Evolutionary conservation across 805 yeast species (phyloP).

Genomic region (Metschnikowia corniflorae): DNA sequence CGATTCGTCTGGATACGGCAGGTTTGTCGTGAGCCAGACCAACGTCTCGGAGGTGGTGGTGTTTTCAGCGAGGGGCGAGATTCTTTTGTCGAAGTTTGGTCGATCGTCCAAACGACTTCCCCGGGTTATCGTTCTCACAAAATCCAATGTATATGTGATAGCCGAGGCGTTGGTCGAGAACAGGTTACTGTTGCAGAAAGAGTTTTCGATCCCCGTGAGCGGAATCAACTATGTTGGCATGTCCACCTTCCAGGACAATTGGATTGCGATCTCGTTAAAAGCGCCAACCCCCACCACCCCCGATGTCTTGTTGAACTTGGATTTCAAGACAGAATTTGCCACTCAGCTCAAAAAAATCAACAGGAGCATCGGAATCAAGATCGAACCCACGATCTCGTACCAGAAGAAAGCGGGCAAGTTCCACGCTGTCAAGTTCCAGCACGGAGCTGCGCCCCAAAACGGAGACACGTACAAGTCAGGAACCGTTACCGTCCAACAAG

Average conservation of each 20-base stretch:
- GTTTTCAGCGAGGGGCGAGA: slow-evolving; percentile 81
- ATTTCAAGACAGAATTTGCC: slow-evolving; percentile 84
- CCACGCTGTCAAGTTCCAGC: slow-evolving; percentile 68
- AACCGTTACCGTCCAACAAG: slow-evolving; percentile 74
- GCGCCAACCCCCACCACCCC: slow-evolving; percentile 53
- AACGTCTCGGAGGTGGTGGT: slow-evolving; percentile 68
- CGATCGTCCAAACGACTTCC: slow-evolving; percentile 80
- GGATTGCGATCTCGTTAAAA: slow-evolving; percentile 70
- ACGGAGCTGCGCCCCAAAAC: slow-evolving; percentile 53
- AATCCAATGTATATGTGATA: slow-evolving; percentile 58
- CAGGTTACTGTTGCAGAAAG: slow-evolving; percentile 54
- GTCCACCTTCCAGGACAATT: slow-evolving; percentile 82
- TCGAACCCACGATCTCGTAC: slow-evolving; percentile 73
- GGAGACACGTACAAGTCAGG: slow-evolving; percentile 86
- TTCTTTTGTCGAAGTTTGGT: slow-evolving; percentile 82
- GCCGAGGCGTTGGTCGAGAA: slow-evolving; percentile 68
- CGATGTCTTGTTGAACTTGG: slow-evolving; percentile 75
- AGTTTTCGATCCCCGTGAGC: slow-evolving; percentile 57
- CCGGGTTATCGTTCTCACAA: slow-evolving; percentile 69
- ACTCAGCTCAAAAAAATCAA: slow-evolving; percentile 67
- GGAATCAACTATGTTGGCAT: slow-evolving; percentile 61
- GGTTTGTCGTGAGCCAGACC: slow-evolving; percentile 62
- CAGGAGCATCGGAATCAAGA: slow-evolving; percentile 53
- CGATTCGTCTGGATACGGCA: slow-evolving; percentile 66
- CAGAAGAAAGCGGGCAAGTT: slow-evolving; percentile 88